phyloP scores from a whole-genome alignment of 768 basidiomycete species.

The Collybia nuda region DNA sequence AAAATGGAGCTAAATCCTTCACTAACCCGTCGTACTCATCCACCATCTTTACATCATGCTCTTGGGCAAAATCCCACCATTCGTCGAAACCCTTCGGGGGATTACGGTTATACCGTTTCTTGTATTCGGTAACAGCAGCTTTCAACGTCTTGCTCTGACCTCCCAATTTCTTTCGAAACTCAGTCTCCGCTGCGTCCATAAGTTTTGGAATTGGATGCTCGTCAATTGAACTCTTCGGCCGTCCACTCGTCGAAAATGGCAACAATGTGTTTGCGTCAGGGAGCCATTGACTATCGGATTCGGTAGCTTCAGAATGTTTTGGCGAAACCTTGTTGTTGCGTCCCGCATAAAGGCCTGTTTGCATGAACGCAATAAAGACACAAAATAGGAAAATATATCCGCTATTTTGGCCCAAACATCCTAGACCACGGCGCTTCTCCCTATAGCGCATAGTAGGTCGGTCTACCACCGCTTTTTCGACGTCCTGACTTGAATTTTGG shows the following conservation, averaged over 20 bases:
- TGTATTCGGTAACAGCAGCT: conserved; percentile 83
- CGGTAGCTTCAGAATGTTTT: conserved; percentile 14
- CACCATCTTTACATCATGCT: conserved; percentile 72
- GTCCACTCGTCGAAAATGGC: conserved; percentile 12
- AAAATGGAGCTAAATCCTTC: conserved; percentile 84
- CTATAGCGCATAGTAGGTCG: conserved; percentile 10
- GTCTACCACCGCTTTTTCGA: background rate
- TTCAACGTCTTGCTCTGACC: conserved; percentile 79
- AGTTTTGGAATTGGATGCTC: conserved; percentile 83
- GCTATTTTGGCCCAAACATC: conserved; percentile 16
- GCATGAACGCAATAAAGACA: conserved; percentile 48
- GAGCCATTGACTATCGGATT: conserved; percentile 17
- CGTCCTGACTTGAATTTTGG: background rate
- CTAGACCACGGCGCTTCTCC: conserved; percentile 1
- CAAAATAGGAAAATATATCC: conserved; percentile 41
- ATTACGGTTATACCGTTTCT: conserved; percentile 66
- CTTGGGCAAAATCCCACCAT: conserved; percentile 83
- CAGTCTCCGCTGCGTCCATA: conserved; percentile 80
- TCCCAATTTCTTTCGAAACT: conserved; percentile 63
- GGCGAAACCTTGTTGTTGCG: conserved; percentile 19
- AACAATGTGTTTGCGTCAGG: conserved; percentile 14
- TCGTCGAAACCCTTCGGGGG: conserved; percentile 91
- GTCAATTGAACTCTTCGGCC: conserved; percentile 7
- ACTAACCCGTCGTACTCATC: conserved; percentile 89
- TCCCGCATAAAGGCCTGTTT: conserved; percentile 45